These are phyloP conservation scores for Phialophora macrospora DNA, from an alignment of 2,329 filamentous ascomycete species.

Conservation along the genomic window DNA sequence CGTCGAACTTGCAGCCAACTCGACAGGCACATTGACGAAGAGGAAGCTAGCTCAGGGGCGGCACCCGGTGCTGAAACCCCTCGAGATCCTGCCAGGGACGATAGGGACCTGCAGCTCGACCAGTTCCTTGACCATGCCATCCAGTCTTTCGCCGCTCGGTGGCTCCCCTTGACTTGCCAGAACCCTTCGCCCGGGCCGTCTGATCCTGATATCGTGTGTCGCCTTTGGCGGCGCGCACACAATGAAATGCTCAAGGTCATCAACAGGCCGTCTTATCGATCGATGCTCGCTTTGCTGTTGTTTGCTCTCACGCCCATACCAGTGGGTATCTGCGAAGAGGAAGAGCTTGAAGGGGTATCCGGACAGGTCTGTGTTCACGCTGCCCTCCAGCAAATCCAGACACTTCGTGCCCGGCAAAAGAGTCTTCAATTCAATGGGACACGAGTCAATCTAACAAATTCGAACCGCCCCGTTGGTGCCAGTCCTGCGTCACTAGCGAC, in stretches of 20 bases:
- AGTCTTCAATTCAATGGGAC: slow-evolving; percentile 52
- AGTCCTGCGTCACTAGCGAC: slow-evolving; percentile 41
- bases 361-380: slow-evolving; percentile 51
- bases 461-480: slow-evolving; percentile 17
- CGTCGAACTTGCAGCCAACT: slow-evolving; percentile 32
- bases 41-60: slow-evolving; percentile 13
- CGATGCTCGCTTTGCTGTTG: slow-evolving; percentile 49
- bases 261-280: slow-evolving; percentile 50
- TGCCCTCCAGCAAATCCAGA: slow-evolving; percentile 50
- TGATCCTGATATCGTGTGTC: slow-evolving; percentile 35
- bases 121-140: slow-evolving; percentile 40
- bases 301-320: slow-evolving; percentile 52
- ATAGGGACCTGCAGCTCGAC: slow-evolving; percentile 38
- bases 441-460: slow-evolving; percentile 25
- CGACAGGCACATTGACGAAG: slow-evolving; percentile 45
- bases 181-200: slow-evolving; percentile 5
- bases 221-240: slow-evolving; percentile 47
- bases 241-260: slow-evolving; percentile 50
- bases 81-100: slow-evolving; percentile 29
- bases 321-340: slow-evolving; percentile 48
- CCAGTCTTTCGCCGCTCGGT: slow-evolving; percentile 42
- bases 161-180: slow-evolving; percentile 38
- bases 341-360: slow-evolving; percentile 49
- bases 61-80: slow-evolving; percentile 13
- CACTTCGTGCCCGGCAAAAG: slow-evolving; percentile 47